phyloP scores from a whole-genome alignment of 345 rosid genomes.

The Rhizophora apiculata region DNA sequence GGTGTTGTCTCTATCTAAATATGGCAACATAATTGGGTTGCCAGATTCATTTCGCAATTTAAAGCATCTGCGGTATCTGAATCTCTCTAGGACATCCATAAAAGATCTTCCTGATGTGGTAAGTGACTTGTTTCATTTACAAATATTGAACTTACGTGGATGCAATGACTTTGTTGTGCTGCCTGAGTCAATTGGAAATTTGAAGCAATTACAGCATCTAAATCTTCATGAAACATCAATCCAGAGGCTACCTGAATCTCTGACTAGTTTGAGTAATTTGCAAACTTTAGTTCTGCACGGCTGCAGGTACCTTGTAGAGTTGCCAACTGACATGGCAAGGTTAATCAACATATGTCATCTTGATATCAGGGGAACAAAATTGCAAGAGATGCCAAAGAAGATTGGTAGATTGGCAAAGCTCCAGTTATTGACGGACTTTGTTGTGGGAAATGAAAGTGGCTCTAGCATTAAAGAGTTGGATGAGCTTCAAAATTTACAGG shows the following conservation, averaged over 20 bases:
- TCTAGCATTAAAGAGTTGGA: neutral
- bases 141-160: too few relatives aligned
- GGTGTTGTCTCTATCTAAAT: slow-evolving; percentile 7
- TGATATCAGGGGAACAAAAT: slow-evolving; percentile 5
- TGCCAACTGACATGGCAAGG: neutral
- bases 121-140: too few relatives aligned
- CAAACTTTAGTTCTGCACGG: neutral
- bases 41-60: slow-evolving; percentile 14
- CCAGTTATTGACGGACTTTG: neutral
- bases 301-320: neutral
- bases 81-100: too few relatives aligned
- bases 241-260: neutral
- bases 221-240: slow-evolving; percentile 1
- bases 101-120: too few relatives aligned
- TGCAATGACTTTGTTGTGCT: too few relatives aligned
- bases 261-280: neutral
- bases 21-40: slow-evolving; percentile 11
- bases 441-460: neutral
- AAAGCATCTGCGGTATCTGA: slow-evolving; percentile 5
- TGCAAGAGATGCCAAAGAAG: neutral
- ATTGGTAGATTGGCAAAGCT: neutral
- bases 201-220: neutral
- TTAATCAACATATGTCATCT: neutral
- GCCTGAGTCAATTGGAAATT: neutral
- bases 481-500: neutral